Evolutionary conservation across 805 yeast species (phyloP), one percentile per base, ranked within the genome.

Genomic region (Kockiozyma suomiensis): DNA sequence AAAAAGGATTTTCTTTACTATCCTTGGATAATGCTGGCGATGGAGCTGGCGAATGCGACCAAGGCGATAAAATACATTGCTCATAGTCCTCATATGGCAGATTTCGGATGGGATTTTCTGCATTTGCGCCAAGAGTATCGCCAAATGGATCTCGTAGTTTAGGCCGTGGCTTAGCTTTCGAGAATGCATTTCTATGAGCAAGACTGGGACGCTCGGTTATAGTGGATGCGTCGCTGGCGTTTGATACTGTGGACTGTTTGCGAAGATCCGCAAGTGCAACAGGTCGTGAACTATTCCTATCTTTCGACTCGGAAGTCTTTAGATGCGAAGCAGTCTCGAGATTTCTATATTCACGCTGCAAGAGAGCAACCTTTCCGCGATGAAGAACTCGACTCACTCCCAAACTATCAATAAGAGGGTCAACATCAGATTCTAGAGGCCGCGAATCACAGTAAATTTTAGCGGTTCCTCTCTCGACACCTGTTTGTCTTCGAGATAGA

Each of bases 11-110:
- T 49, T 68, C 69, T 1, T 55, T 43, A 41, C 59, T 53, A 37
- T 67, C 67, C 30, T 68, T 66, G 6, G 66, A 51, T 4, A 72
- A 35, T 8, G 72, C 73, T 3, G 74, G 74, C 1, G 75, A 69
- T 1, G 73, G 72, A 2, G 73, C 72, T 2, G 75, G 73, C 2
- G 75, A 71, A 21, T 59, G 50, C 1, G 70, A 59, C 74, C 74
- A 70, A 2, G 74, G 72, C 1, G 74, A 70, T 5, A 56, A 41
- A 3, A 64, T 15, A 2, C 64, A 66, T 56, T 72, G 75, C 56
- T 72, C 74, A 30, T 62, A 66, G 49, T 72, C 75, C 35, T 59
- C 69, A 48, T 61, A 71, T 6, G 58, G 61, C 35, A 56, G 49
- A 35, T 61, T 30, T 2, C 21, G 42, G 8, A 35, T 43, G n/a